Base-by-base conservation (phyloP, 805 yeast species). In the Saccharomycopsis synnaedendra region DNA sequence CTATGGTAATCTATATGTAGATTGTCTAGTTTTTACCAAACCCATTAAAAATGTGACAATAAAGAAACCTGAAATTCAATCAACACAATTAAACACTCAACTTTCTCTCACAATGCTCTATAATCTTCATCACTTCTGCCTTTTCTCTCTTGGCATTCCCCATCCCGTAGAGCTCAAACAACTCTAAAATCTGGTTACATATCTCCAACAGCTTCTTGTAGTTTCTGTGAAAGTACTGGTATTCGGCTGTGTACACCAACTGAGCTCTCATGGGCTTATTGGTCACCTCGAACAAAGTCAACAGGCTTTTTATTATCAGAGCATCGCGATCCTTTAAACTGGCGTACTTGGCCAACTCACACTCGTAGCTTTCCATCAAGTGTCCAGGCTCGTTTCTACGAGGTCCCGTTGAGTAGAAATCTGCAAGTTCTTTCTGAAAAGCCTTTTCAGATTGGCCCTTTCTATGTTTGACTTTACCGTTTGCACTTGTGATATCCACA, bases 361-460 rank as follows among this genome's bases (percentile, higher is more conserved):
- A 29, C 28, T 48, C 41, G 36, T 48, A 51, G 7, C 40, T 30
- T 4, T 30, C 32, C 5, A 48, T 36, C 28, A 51, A 38, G 46
- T 49, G 42, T 31, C 43, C 38, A 11, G 44, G 49, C 5, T 42
- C 42, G n/a, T 48, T 34, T 29, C 47, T 29, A 34, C 32, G 30
- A 4, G 54, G 54, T 8, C 54, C 54, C 27, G 38, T 39, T 5
- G 32, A 11, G 11, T 33, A 32, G 32, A 48, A 51, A 38, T 51
- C 36, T 5, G 35, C 30, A 31, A 51, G 39, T 32, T 51, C 45
- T 34, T 45, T 32, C 35, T 48, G 52, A 41, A 31, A 51, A 9
- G 44, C 47, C 32, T 51, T 48, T 8, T 51, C 50, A 37, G 49
- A 41, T 29, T 48, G 52, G 8, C 54, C 54, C 32, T 51, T 51